Evolutionary conservation across 805 yeast species (phyloP).

Genomic region (Ogataea minuta): DNA sequence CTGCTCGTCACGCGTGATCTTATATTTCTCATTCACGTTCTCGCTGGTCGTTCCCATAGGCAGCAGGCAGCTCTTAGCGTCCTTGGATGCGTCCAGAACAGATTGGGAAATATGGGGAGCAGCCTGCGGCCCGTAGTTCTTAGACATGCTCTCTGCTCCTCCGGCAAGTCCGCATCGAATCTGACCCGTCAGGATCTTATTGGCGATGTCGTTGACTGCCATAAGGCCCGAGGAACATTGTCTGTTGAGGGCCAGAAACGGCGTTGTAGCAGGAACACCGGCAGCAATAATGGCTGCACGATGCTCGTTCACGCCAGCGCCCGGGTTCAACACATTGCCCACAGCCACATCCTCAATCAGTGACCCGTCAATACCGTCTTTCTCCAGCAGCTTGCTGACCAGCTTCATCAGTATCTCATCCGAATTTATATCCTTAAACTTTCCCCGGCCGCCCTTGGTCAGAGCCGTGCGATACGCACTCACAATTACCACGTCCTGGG

Average conservation of each 20-base stretch:
- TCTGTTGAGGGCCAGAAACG: constrained; percentile 83
- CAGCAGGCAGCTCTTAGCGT: constrained; percentile 72
- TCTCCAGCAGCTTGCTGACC: constrained; percentile 57
- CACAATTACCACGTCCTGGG: constrained; percentile 89
- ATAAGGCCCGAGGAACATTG: constrained; percentile 94
- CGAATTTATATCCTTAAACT: constrained; percentile 76
- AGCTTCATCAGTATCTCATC: constrained; percentile 74
- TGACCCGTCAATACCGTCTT: constrained; percentile 46
- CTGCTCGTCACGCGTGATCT: constrained; percentile 66
- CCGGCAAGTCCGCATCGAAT: constrained; percentile 87
- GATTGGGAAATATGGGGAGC: constrained; percentile 56
- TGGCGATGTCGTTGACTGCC: constrained; percentile 87
- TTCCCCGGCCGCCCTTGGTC: constrained; percentile 84
- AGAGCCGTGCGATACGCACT: constrained; percentile 90
- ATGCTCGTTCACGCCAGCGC: constrained; percentile 94
- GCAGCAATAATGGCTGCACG: constrained; percentile 90
- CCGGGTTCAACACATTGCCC: constrained; percentile 89
- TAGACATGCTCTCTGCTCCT: constrained; percentile 95
- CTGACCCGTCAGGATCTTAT: constrained; percentile 83
- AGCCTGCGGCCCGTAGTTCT: constrained; percentile 79
- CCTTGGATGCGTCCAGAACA: constrained; percentile 40
- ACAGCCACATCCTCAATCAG: constrained; percentile 81
- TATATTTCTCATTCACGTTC: constrained; percentile 72
- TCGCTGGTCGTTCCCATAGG: constrained; percentile 98
- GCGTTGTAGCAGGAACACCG: constrained; percentile 78